Conservation (phyloP, 208 protist genomes). For the Leishmania lainsoni region DNA sequence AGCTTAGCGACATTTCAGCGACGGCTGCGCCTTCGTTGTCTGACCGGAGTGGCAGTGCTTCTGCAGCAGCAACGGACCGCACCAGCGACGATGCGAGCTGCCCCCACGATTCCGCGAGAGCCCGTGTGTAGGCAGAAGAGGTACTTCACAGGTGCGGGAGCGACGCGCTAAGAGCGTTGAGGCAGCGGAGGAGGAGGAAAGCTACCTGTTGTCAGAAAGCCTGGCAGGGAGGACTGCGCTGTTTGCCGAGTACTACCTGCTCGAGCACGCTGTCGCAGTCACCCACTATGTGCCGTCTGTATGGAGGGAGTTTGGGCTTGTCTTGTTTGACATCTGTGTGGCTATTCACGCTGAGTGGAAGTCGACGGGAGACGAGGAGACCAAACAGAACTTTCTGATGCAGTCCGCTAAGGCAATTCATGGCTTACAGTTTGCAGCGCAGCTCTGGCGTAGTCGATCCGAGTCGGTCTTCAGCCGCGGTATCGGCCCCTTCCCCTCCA, state of each 20-base stretch:
- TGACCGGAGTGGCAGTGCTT: not conserved
- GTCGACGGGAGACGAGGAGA: conserved; percentile 62
- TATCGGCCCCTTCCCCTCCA: conserved; percentile 69
- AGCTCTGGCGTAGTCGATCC: conserved; percentile 71
- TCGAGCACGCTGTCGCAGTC: conserved; percentile 75
- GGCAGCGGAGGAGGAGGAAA: not conserved
- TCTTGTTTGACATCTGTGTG: conserved; percentile 87
- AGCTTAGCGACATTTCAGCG: conserved; percentile 11
- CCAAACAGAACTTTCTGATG: conserved; percentile 74
- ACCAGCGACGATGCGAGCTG: not conserved
- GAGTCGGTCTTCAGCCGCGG: conserved; percentile 48
- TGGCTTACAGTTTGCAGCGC: conserved; percentile 74
- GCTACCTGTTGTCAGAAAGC: conserved; percentile 21
- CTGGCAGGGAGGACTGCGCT: conserved; percentile 54
- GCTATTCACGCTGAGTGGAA: conserved; percentile 84
- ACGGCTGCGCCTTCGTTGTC: not conserved
- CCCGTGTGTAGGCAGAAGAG: not conserved
- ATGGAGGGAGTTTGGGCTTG: conserved; percentile 86
- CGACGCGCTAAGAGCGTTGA: not conserved
- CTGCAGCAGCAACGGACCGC: not conserved
- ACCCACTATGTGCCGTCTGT: conserved; percentile 56
- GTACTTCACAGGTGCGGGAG: not conserved
- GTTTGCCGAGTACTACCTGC: conserved; percentile 79
- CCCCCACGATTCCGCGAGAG: not conserved
- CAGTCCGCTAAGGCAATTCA: conserved; percentile 83